A percentile compares a stretch with the other conserved stretches of the same genome.
Evolutionary conservation across 768 basidiomycete genomes (phyloP).

Genomic region (Thelephora aurantiotincta): DNA sequence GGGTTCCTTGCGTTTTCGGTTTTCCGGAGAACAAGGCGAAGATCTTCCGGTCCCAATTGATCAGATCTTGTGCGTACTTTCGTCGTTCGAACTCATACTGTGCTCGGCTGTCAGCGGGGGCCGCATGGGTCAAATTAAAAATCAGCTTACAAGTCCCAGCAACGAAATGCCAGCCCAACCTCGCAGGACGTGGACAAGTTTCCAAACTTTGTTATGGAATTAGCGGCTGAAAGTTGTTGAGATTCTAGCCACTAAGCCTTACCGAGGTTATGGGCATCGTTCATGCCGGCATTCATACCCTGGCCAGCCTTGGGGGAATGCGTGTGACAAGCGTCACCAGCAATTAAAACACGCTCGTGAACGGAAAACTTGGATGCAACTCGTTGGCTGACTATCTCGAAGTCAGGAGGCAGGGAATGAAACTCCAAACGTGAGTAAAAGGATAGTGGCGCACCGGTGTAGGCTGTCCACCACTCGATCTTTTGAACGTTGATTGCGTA

Average conservation of each 20-base stretch:
- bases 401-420: background rate
- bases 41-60: slow-evolving; percentile 37
- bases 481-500: slow-evolving; percentile 20
- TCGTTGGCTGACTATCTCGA: slow-evolving; percentile 33
- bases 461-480: slow-evolving; percentile 36
- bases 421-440: background rate
- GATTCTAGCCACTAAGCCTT: background rate
- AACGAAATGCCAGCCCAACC: slow-evolving; percentile 32
- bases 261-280: slow-evolving; percentile 39
- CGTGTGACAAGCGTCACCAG: slow-evolving; percentile 39
- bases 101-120: background rate
- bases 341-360: slow-evolving; percentile 38
- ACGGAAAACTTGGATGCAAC: slow-evolving; percentile 36
- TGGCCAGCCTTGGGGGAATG: slow-evolving; percentile 33
- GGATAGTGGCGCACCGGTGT: slow-evolving; percentile 23
- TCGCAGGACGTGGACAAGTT: slow-evolving; percentile 32
- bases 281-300: slow-evolving; percentile 41
- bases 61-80: slow-evolving; percentile 38
- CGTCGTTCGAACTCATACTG: slow-evolving; percentile 41
- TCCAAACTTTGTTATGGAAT: slow-evolving; percentile 27
- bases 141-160: slow-evolving; percentile 28
- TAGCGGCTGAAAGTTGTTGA: background rate
- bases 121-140: background rate
- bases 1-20: slow-evolving; percentile 23
- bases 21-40: slow-evolving; percentile 40